A percentile compares a stretch with the other conserved stretches of the same genome.
phyloP scores from a whole-genome alignment of 1,284 basidiomycete genomes.

The Melanopsichium pennsylvanicum region DNA sequence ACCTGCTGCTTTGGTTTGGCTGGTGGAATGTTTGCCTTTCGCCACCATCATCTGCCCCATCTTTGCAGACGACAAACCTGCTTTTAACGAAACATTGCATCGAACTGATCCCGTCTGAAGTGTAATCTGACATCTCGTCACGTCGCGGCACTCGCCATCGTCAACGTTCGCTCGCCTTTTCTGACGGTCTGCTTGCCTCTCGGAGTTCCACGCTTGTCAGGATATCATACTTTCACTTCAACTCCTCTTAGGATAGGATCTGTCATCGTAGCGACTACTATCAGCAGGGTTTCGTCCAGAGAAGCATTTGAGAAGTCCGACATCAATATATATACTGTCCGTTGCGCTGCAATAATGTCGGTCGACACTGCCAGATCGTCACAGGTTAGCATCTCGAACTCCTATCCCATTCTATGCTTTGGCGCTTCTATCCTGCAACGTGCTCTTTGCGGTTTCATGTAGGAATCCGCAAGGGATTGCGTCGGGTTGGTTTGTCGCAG shows the following conservation, averaged over 20 bases:
- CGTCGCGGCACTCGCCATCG: slow-evolving; percentile 3
- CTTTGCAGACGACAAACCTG: slow-evolving; percentile 40
- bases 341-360: slow-evolving; percentile 26
- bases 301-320: slow-evolving; percentile 30
- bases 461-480: no score
- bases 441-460: background rate
- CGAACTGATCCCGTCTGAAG: slow-evolving; percentile 5
- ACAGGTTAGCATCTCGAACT: slow-evolving; percentile 24
- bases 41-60: slow-evolving; percentile 48
- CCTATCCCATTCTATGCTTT: background rate
- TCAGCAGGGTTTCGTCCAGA: slow-evolving; percentile 19
- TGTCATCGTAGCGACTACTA: background rate
- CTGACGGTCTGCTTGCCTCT: background rate
- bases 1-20: background rate
- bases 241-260: no score
- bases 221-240: no score
- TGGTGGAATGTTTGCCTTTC: slow-evolving; percentile 25
- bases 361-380: slow-evolving; percentile 38
- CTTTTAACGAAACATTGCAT: slow-evolving; percentile 20
- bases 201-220: no score
- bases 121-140: slow-evolving; percentile 1
- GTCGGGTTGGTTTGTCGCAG: no score
- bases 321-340: slow-evolving; percentile 4
- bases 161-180: background rate
- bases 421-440: background rate